phyloP scores from a whole-genome alignment of 352 stramenopile genomes.

The Pythium guiyangense region DNA sequence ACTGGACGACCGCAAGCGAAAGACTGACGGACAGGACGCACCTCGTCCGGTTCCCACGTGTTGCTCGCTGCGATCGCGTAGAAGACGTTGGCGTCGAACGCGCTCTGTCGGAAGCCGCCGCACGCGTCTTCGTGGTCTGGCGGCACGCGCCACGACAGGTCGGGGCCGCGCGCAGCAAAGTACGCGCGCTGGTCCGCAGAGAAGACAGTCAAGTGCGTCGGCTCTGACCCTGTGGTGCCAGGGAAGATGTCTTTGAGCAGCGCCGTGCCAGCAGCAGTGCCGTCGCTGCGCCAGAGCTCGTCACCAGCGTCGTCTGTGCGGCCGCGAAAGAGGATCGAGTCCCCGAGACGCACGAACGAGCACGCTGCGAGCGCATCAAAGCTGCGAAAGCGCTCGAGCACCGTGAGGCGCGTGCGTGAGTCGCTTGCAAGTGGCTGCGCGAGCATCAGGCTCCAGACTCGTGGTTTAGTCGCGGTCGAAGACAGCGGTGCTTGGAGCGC shows the following conservation, averaged over 20 bases:
- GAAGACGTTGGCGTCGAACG: conserved; percentile 44
- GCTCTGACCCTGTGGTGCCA: conserved; percentile 23
- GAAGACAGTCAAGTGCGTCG: conserved; percentile 36
- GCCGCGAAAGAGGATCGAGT: conserved; percentile 31
- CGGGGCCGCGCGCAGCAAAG: conserved; percentile 69
- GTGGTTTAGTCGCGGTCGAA: conserved; percentile 9
- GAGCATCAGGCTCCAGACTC: conserved; percentile 20
- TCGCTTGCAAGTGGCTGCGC: conserved; percentile 19
- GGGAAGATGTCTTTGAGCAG: conserved; percentile 65
- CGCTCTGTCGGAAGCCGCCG: conserved; percentile 54
- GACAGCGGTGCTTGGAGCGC: background rate
- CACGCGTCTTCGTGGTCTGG: conserved; percentile 53
- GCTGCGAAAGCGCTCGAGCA: conserved; percentile 14
- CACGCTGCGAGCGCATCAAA: conserved; percentile 8
- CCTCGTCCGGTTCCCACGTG: conserved; percentile 55
- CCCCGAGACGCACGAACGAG: conserved; percentile 17
- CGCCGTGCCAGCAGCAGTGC: conserved; percentile 47
- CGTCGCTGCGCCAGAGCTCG: conserved; percentile 84
- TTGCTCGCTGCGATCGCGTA: conserved; percentile 69
- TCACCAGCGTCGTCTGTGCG: conserved; percentile 12
- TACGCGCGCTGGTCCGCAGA: conserved; percentile 70
- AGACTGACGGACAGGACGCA: no score
- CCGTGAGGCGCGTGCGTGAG: conserved; percentile 16
- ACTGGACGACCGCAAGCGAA: no score
- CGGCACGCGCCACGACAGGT: conserved; percentile 57